These are phyloP conservation scores for Penicillium riverlandense DNA, from an alignment of 495 filamentous ascomycete species.

Conservation along the genomic window DNA sequence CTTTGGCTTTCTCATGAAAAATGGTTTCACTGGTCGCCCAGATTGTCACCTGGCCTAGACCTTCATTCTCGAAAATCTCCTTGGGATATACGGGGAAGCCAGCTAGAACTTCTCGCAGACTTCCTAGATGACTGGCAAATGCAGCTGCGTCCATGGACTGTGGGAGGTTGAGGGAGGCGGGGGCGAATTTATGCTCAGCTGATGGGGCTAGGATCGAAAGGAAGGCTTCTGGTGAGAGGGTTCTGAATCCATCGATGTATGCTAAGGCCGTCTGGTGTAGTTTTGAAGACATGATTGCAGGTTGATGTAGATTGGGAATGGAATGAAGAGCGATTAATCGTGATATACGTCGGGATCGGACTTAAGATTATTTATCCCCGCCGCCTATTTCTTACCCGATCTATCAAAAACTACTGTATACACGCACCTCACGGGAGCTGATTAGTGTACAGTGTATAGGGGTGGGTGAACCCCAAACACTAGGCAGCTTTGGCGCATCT, in stretches of 20 bases:
- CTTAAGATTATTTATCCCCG: neutral
- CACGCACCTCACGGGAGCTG: too few species aligned
- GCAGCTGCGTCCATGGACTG: constrained; percentile 6
- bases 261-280: constrained; percentile 3
- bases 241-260: constrained; percentile 4
- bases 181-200: constrained; percentile 14
- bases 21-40: constrained; percentile 14
- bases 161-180: constrained; percentile 13
- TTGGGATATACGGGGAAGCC: constrained; percentile 15
- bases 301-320: too few species aligned
- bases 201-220: constrained; percentile 10
- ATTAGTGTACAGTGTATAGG: too few species aligned
- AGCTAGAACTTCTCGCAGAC: constrained; percentile 10
- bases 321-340: too few species aligned
- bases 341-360: neutral
- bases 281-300: constrained; percentile 1
- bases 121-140: constrained; percentile 9
- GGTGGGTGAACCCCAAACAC: too few species aligned
- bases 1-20: constrained; percentile 10
- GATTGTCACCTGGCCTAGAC: constrained; percentile 14
- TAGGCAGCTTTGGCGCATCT: too few species aligned
- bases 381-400: too few species aligned
- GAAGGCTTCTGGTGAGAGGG: constrained; percentile 2
- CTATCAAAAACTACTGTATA: too few species aligned
- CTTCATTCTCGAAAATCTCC: constrained; percentile 17